Conservation (phyloP, 164 flowering plant genomes). For the Malania oleifera region DNA sequence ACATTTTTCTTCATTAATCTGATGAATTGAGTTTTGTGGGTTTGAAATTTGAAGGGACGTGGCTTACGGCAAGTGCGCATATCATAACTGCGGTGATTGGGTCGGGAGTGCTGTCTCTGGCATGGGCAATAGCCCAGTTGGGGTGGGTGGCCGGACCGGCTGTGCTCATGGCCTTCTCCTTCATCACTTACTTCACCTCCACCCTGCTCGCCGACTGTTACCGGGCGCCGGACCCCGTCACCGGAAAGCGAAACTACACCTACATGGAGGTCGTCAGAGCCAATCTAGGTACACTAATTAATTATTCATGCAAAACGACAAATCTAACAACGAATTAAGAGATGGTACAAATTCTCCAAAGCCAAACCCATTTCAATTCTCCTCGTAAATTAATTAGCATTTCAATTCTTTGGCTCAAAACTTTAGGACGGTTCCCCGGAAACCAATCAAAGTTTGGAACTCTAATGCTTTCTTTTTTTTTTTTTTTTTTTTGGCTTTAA, state of each 20-base stretch:
- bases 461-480: background rate
- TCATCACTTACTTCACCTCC: conserved; percentile 81
- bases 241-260: conserved; percentile 82
- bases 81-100: conserved; percentile 97
- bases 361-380: too few species aligned
- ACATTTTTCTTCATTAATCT: background rate
- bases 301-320: background rate
- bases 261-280: conserved; percentile 86
- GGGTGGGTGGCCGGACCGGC: conserved; percentile 87
- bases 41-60: conserved; percentile 45
- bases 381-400: too few species aligned
- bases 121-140: conserved; percentile 93
- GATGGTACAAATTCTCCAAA: too few species aligned
- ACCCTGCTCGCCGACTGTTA: conserved; percentile 80
- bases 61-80: conserved; percentile 92
- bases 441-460: too few species aligned
- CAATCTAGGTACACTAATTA: conserved; percentile 48
- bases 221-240: conserved; percentile 71
- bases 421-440: too few species aligned
- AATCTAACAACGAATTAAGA: too few species aligned
- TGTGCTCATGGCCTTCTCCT: conserved; percentile 64
- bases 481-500: background rate
- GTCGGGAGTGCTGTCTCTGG: conserved; percentile 85
- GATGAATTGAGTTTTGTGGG: background rate
- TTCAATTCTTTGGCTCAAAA: too few species aligned